Evolutionary conservation across 73 alveolate species (phyloP).

Genomic region (Durusdinium trenchii): DNA sequence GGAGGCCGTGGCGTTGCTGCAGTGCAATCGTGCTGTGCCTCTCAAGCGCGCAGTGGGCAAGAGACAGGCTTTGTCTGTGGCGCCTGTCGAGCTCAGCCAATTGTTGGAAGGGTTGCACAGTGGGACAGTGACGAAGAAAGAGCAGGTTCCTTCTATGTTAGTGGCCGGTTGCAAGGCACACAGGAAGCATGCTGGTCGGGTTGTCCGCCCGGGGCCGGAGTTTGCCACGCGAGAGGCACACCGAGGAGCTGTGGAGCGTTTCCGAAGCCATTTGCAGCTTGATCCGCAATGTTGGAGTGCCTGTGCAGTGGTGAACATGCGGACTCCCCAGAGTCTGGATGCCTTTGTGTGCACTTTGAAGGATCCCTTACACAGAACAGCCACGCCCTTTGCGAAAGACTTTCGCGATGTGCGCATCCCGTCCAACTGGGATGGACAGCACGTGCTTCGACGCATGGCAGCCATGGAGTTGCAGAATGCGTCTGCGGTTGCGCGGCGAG

Average conservation of each 20-base stretch:
- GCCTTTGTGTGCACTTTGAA: not conserved
- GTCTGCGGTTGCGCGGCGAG: not conserved
- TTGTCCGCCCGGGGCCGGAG: not conserved
- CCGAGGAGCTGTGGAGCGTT: not conserved
- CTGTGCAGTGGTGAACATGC: not conserved
- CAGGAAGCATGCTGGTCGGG: not conserved
- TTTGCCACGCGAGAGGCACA: not conserved
- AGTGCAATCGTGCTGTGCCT: too few species aligned
- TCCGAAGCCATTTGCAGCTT: not conserved
- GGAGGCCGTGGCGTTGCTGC: too few species aligned
- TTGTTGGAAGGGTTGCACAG: not conserved
- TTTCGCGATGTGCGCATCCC: not conserved
- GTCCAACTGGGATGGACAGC: slow-evolving; percentile 6
- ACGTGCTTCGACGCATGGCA: not conserved
- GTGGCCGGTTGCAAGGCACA: not conserved
- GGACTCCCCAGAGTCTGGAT: not conserved
- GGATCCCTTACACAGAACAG: not conserved
- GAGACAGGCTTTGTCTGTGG: not conserved
- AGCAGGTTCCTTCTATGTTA: not conserved
- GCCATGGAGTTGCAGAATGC: not conserved
- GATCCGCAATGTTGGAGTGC: not conserved
- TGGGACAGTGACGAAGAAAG: not conserved
- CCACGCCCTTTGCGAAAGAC: not conserved
- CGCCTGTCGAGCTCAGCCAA: not conserved
- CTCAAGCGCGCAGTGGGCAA: not conserved